phyloP scores from a whole-genome alignment of 441 rosid species.

The Erysimum pusillum region DNA sequence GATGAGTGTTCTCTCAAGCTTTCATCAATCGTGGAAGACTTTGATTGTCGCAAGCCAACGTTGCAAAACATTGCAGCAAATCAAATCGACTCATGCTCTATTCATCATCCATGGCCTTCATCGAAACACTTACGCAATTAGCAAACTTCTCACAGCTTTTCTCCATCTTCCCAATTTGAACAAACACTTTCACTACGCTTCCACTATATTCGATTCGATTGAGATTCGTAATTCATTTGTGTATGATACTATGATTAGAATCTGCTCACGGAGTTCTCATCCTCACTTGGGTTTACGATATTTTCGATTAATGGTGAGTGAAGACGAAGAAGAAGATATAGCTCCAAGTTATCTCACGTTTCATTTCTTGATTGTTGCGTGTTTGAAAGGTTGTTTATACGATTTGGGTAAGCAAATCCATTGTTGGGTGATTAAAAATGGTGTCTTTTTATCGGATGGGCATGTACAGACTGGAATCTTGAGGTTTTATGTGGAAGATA shows the following conservation, averaged over 20 bases:
- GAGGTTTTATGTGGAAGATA: conserved; percentile 44
- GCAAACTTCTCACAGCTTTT: conserved; percentile 60
- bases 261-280: conserved; percentile 50
- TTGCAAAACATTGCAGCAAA: conserved; percentile 49
- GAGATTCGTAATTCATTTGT: conserved; percentile 48
- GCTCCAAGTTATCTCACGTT: conserved; percentile 59
- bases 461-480: conserved; percentile 59
- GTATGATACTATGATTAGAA: conserved; percentile 62
- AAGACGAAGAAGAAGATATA: conserved; percentile 1
- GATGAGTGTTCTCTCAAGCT: conserved; percentile 43
- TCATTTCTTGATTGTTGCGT: conserved; percentile 55
- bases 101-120: conserved; percentile 55
- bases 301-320: conserved; percentile 52
- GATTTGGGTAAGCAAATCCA: conserved; percentile 54
- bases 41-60: conserved; percentile 49
- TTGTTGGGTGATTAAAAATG: conserved; percentile 57
- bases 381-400: conserved; percentile 45
- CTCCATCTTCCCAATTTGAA: conserved; percentile 44
- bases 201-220: conserved; percentile 51
- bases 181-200: conserved; percentile 53
- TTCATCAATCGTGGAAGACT: conserved; percentile 52
- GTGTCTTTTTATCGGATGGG: conserved; percentile 50
- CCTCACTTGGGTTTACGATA: conserved; percentile 56
- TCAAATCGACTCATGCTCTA: conserved; percentile 55
- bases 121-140: conserved; percentile 51